Conservation (phyloP, 306 rosid species). For the Coriaria nepalensis region DNA sequence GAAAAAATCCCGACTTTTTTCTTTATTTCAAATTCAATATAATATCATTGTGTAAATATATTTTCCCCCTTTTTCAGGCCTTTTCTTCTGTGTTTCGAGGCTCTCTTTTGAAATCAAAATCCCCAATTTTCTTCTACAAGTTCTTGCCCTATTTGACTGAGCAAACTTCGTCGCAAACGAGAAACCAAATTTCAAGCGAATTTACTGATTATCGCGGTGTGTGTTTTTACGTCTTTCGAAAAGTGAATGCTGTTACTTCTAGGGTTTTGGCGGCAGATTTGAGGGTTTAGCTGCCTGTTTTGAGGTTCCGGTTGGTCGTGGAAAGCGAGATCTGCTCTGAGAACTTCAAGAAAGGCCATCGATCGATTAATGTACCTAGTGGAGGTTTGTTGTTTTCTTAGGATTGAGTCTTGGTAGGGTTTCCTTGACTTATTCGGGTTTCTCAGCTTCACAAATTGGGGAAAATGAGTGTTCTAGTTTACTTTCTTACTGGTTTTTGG, state of each 20-base stretch:
- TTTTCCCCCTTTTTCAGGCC: conserved; percentile 1
- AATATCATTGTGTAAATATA: no score
- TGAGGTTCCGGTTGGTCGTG: no score
- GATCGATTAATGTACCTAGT: conserved; percentile 17
- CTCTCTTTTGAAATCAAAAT: conserved; percentile 8
- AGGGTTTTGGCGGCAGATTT: neutral
- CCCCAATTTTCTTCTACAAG: conserved; percentile 18
- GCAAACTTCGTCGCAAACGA: conserved; percentile 10
- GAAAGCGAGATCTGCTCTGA: neutral
- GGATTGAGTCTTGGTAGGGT: neutral
- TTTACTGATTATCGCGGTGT: neutral
- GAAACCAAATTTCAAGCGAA: no score
- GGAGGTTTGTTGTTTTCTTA: conserved; percentile 8
- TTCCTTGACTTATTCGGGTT: conserved; percentile 16
- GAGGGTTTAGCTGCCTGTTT: neutral
- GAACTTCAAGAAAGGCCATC: conserved; percentile 5
- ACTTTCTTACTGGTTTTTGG: conserved; percentile 16
- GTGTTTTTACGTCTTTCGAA: neutral
- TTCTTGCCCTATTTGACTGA: neutral
- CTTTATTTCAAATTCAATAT: neutral
- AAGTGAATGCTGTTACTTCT: neutral
- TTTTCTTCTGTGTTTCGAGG: conserved; percentile 30
- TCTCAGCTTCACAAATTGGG: conserved; percentile 3
- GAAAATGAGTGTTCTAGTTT: conserved; percentile 15
- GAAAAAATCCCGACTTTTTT: conserved; percentile 10